Evolutionary conservation across 805 yeast genomes (phyloP).

Genomic region (Yarrowia yakushimensis): DNA sequence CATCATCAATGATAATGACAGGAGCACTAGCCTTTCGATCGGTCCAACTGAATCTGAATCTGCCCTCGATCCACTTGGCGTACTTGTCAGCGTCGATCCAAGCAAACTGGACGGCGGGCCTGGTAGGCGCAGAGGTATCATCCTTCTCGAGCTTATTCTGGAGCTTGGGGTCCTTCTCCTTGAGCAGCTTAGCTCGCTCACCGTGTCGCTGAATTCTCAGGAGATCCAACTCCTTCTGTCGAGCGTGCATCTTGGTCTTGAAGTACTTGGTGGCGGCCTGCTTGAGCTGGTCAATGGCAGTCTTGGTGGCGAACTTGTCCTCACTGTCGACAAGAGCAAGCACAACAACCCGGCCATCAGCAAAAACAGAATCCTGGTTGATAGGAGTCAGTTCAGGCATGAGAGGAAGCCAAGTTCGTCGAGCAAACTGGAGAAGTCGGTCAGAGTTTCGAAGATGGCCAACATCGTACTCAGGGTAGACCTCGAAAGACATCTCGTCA

Average conservation of each 20-base stretch:
- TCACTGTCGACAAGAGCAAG: constrained; percentile 37
- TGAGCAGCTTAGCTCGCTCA: constrained; percentile 17
- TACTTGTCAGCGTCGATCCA: constrained; percentile 25
- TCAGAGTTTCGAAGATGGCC: constrained; percentile 37
- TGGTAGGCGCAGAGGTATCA: constrained; percentile 1
- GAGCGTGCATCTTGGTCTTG: constrained; percentile 13
- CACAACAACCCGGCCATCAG: constrained; percentile 35
- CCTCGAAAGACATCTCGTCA: constrained; percentile 27
- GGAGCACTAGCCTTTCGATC: constrained; percentile 11
- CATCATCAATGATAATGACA: constrained; percentile 7
- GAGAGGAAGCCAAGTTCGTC: constrained; percentile 37
- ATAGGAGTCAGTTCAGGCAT: constrained; percentile 40
- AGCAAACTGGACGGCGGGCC: constrained; percentile 18
- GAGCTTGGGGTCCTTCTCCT: constrained; percentile 25
- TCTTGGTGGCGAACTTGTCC: constrained; percentile 30
- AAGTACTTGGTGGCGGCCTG: constrained; percentile 33
- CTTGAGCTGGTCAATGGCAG: constrained; percentile 34
- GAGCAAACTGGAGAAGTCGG: constrained; percentile 36
- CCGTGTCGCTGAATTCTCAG: constrained; percentile 14
- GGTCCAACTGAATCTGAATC: constrained; percentile 13
- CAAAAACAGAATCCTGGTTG: constrained; percentile 36
- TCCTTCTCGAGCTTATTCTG: constrained; percentile 24
- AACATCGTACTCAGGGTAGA: constrained; percentile 36
- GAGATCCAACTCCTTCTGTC: constrained; percentile 11
- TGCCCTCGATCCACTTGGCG: constrained; percentile 17